Evolutionary conservation across 2,329 filamentous ascomycete species (phyloP).

Genomic region (Chalaropsis thielavioides): DNA sequence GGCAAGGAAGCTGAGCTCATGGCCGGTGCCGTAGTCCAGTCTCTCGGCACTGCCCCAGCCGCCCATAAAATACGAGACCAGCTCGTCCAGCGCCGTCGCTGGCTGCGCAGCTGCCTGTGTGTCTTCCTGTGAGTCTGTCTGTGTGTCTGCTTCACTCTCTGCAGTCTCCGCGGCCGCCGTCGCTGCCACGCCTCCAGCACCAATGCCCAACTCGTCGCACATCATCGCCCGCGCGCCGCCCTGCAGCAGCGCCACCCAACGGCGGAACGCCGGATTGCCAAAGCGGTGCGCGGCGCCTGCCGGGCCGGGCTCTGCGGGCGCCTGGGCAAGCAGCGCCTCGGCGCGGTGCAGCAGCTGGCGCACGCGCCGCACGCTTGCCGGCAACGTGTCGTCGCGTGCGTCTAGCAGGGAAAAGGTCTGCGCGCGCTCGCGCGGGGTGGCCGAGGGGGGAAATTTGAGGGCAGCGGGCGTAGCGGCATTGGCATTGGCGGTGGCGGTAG

Average conservation of each 20-base stretch:
- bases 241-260: conserved; percentile 61
- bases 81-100: conserved; percentile 21
- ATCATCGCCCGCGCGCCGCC: conserved; percentile 42
- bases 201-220: conserved; percentile 22
- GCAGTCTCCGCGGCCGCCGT: not conserved
- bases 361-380: conserved; percentile 46
- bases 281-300: conserved; percentile 54
- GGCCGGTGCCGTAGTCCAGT: conserved; percentile 89
- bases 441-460: conserved; percentile 19
- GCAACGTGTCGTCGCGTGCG: conserved; percentile 22
- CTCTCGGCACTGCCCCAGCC: conserved; percentile 78
- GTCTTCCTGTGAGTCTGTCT: not conserved
- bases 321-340: conserved; percentile 55
- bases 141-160: not conserved
- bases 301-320: conserved; percentile 62
- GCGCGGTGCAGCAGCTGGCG: conserved; percentile 52
- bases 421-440: conserved; percentile 17
- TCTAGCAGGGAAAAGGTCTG: conserved; percentile 12
- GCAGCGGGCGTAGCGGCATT: not conserved
- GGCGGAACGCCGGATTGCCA: conserved; percentile 80
- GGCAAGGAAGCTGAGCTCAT: conserved; percentile 87
- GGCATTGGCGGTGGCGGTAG: not conserved
- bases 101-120: not conserved
- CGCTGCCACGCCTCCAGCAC: conserved; percentile 14
- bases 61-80: conserved; percentile 55